A percentile compares a stretch with the other conserved stretches of the same genome.
Evolutionary conservation across 305 asterid genomes (phyloP).

Genomic region (Solanum chacoense): DNA sequence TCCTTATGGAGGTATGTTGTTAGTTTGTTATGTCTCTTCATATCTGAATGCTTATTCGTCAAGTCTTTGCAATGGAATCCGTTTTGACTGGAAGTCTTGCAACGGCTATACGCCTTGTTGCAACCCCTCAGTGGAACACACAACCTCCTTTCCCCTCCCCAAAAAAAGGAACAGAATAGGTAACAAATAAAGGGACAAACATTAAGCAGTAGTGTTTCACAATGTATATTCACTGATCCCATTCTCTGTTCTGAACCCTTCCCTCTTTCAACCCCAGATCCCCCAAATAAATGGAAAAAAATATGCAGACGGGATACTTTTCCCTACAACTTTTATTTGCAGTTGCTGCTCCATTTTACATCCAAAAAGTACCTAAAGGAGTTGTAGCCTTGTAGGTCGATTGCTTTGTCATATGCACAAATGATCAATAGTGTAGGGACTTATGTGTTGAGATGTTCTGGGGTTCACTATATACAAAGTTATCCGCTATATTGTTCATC

Average conservation of each 20-base stretch:
- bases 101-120: background rate
- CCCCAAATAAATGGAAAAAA: background rate
- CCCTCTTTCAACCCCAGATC: background rate
- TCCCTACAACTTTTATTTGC: background rate
- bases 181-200: background rate
- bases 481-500: background rate
- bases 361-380: background rate
- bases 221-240: background rate
- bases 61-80: background rate
- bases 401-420: background rate
- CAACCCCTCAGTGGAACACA: background rate
- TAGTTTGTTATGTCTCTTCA: background rate
- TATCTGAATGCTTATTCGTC: background rate
- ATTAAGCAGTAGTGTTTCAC: background rate
- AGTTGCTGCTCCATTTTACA: background rate
- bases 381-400: background rate
- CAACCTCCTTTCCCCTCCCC: background rate
- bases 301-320: background rate
- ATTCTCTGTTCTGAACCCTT: background rate
- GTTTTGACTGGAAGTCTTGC: background rate
- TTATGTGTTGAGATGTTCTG: background rate
- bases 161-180: background rate
- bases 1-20: conserved; percentile 73
- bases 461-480: background rate
- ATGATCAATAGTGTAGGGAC: background rate